phyloP scores from a whole-genome alignment of 257 asterid species.

The Verbascum thapsus region DNA sequence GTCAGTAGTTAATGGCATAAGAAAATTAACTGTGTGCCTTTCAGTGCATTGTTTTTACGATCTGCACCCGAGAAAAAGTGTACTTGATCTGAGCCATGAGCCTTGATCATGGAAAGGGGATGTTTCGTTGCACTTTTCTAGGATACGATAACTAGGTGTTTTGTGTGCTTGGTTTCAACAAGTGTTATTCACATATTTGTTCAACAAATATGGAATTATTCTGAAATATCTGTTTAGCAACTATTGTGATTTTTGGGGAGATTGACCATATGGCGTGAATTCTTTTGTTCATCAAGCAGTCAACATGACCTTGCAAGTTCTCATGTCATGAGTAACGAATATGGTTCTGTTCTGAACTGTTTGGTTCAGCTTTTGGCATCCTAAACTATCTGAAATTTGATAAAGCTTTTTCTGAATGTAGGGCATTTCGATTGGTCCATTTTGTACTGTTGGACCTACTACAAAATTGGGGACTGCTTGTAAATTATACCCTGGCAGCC shows the following conservation, averaged over 20 bases:
- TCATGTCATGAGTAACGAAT: neutral
- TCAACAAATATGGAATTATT: neutral
- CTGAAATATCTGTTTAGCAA: neutral
- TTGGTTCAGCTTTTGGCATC: slow-evolving; percentile 18
- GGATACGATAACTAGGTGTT: neutral
- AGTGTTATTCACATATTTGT: neutral
- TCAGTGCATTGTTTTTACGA: neutral
- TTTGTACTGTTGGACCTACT: slow-evolving; percentile 83
- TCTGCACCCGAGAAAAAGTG: neutral
- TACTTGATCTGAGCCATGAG: neutral
- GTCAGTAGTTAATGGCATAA: neutral
- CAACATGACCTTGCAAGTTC: too few species aligned
- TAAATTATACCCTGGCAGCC: slow-evolving; percentile 76
- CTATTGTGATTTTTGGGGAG: neutral
- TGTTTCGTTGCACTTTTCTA: slow-evolving; percentile 8
- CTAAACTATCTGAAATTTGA: slow-evolving; percentile 24
- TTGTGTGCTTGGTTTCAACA: neutral
- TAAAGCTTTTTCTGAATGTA: slow-evolving; percentile 36
- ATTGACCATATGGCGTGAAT: neutral
- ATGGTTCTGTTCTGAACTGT: slow-evolving; percentile 20
- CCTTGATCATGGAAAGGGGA: neutral
- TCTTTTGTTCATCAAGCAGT: slow-evolving; percentile 1
- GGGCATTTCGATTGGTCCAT: slow-evolving; percentile 92
- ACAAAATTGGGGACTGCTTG: slow-evolving; percentile 74
- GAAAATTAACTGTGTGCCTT: neutral